phyloP scores from a whole-genome alignment of 768 basidiomycete genomes.

The Clathrus columnatus region DNA sequence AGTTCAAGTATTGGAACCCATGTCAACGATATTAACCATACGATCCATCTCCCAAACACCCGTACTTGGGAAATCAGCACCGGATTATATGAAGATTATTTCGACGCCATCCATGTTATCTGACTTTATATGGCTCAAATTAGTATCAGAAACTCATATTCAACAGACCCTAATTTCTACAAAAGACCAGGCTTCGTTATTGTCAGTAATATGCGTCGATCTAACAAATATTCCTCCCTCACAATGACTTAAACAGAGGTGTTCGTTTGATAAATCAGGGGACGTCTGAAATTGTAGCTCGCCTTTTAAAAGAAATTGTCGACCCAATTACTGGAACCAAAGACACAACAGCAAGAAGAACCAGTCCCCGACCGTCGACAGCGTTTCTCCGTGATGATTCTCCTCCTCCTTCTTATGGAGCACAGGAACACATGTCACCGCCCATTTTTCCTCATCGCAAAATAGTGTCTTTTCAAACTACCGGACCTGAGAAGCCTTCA shows the following conservation, averaged over 20 bases:
- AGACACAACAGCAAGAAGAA: slow-evolving; percentile 10
- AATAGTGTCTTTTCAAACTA: neutral
- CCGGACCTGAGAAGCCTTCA: slow-evolving; percentile 15
- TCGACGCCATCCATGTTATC: slow-evolving; percentile 20
- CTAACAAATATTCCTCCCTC: slow-evolving; percentile 2
- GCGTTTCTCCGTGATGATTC: slow-evolving; percentile 25
- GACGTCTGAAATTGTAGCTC: slow-evolving; percentile 18
- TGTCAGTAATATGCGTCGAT: slow-evolving; percentile 27
- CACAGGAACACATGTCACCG: slow-evolving; percentile 26
- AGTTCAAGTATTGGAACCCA: slow-evolving; percentile 24
- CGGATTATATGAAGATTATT: slow-evolving; percentile 12
- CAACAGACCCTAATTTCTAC: slow-evolving; percentile 20
- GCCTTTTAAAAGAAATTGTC: slow-evolving; percentile 23
- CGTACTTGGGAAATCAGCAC: slow-evolving; percentile 23
- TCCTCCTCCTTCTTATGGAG: slow-evolving; percentile 16
- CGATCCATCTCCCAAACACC: slow-evolving; percentile 42
- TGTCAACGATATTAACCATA: slow-evolving; percentile 39
- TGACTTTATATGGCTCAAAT: slow-evolving; percentile 16
- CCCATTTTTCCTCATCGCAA: slow-evolving; percentile 38
- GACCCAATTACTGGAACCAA: too few species aligned
- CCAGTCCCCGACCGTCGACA: slow-evolving; percentile 13
- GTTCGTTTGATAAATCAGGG: slow-evolving; percentile 23
- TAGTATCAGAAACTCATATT: slow-evolving; percentile 24
- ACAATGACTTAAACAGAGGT: slow-evolving; percentile 20
- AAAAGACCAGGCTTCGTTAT: slow-evolving; percentile 27